Conservation (phyloP, 78 protist species). For the Dictyostelium citrinum region DNA sequence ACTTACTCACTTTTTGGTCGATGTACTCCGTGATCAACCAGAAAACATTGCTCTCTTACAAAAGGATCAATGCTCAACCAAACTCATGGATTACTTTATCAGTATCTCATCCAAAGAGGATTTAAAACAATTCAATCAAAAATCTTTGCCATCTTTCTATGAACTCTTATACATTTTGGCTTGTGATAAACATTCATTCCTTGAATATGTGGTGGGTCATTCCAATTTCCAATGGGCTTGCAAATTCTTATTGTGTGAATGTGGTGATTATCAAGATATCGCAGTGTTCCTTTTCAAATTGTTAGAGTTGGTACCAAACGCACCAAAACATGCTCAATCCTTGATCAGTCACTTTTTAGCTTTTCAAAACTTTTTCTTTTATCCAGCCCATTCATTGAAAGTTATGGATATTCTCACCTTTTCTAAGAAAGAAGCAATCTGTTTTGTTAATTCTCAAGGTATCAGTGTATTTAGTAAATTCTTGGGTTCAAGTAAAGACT, state of each 20-base stretch:
- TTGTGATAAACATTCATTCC: neutral
- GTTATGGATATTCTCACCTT: neutral
- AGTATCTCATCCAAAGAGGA: slow-evolving; percentile 54
- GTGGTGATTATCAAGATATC: slow-evolving; percentile 37
- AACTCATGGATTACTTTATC: slow-evolving; percentile 62
- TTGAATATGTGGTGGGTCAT: neutral
- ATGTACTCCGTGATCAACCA: slow-evolving; percentile 6
- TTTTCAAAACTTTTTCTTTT: slow-evolving; percentile 27
- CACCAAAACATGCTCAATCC: neutral
- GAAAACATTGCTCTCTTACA: neutral
- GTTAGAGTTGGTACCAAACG: neutral
- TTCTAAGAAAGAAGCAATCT: slow-evolving; percentile 15
- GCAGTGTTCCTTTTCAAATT: neutral
- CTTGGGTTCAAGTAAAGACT: neutral
- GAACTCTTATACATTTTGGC: slow-evolving; percentile 5
- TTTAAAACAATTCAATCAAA: slow-evolving; percentile 55
- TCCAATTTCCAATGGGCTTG: slow-evolving; percentile 41
- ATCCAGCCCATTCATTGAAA: neutral
- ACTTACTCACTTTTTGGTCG: slow-evolving; percentile 9
- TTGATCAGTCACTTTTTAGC: neutral
- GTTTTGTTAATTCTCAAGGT: neutral
- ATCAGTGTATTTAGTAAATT: neutral
- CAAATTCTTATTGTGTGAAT: slow-evolving; percentile 27
- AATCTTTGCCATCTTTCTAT: slow-evolving; percentile 47
- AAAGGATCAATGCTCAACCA: neutral